These are phyloP conservation scores for Pelargonium nanum DNA, from an alignment of 345 rosid genomes.

Conservation along the genomic window DNA sequence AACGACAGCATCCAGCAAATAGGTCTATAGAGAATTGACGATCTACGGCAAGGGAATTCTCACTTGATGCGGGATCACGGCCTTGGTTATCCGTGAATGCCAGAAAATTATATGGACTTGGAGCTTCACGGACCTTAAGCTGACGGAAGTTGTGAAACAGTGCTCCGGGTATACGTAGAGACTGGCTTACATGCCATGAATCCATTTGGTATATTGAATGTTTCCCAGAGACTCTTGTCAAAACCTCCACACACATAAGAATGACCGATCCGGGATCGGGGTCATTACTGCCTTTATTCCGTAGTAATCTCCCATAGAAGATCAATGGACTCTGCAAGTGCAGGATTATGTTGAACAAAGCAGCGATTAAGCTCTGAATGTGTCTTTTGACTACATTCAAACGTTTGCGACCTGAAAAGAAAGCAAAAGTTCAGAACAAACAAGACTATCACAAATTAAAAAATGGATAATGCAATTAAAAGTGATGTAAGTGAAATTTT, in stretches of 20 bases:
- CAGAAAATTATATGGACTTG: conserved; percentile 13
- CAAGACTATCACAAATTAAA: not conserved
- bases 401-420: conserved; percentile 52
- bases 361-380: conserved; percentile 55
- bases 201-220: conserved; percentile 55
- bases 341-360: conserved; percentile 56
- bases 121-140: conserved; percentile 22
- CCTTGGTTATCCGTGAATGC: conserved; percentile 17
- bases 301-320: conserved; percentile 26
- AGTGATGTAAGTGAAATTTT: too few relatives aligned
- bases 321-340: conserved; percentile 70
- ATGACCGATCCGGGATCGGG: conserved; percentile 82
- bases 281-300: conserved; percentile 18
- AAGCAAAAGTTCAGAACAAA: conserved; percentile 9
- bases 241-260: conserved; percentile 82
- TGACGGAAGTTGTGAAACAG: conserved; percentile 46
- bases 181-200: conserved; percentile 65
- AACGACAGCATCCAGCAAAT: conserved; percentile 60
- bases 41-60: conserved; percentile 27
- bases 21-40: conserved; percentile 41
- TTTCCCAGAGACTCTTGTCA: conserved; percentile 71
- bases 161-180: conserved; percentile 55
- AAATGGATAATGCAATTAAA: too few relatives aligned
- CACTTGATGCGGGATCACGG: conserved; percentile 15
- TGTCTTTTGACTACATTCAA: conserved; percentile 50